Percentiles rank a stretch among this genome's conserved stretches.
Evolutionary conservation across 805 yeast genomes (phyloP).

Genomic region (Wickerhamomyces alni): DNA sequence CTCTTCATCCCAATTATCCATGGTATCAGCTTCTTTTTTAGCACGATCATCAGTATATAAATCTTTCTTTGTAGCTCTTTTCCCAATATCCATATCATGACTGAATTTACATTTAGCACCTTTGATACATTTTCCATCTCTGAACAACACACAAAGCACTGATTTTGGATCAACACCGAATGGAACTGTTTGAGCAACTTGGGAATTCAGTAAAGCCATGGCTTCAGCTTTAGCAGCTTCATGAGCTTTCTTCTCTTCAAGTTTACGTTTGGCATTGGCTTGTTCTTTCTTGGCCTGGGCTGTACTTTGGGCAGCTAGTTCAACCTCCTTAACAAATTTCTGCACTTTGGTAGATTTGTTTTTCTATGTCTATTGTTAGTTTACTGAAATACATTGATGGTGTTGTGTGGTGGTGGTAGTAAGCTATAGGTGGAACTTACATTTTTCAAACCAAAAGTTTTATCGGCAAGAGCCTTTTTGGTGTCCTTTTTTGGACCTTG

Average conservation of each 20-base stretch:
- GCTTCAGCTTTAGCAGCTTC: slow-evolving; percentile 89
- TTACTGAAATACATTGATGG: too few relatives aligned
- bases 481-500: slow-evolving; percentile 60
- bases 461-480: slow-evolving; percentile 64
- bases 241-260: slow-evolving; percentile 83
- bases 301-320: slow-evolving; percentile 45
- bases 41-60: slow-evolving; percentile 82
- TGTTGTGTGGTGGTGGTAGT: too few relatives aligned
- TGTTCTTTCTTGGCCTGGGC: slow-evolving; percentile 63
- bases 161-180: slow-evolving; percentile 98
- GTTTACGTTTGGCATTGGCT: slow-evolving; percentile 62
- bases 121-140: slow-evolving; percentile 77
- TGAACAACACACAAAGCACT: slow-evolving; percentile 84
- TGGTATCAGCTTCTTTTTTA: slow-evolving; percentile 70
- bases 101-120: slow-evolving; percentile 85
- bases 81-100: slow-evolving; percentile 79
- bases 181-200: slow-evolving; percentile 80
- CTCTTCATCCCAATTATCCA: slow-evolving; percentile 97
- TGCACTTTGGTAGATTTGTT: slow-evolving; percentile 92
- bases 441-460: slow-evolving; percentile 93
- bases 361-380: slow-evolving; percentile 31
- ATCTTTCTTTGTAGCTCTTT: slow-evolving; percentile 87
- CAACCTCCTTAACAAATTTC: slow-evolving; percentile 60
- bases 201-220: slow-evolving; percentile 61
- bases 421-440: too few relatives aligned